Evolutionary conservation across 805 yeast genomes (phyloP).

Genomic region (Candida golubevii): DNA sequence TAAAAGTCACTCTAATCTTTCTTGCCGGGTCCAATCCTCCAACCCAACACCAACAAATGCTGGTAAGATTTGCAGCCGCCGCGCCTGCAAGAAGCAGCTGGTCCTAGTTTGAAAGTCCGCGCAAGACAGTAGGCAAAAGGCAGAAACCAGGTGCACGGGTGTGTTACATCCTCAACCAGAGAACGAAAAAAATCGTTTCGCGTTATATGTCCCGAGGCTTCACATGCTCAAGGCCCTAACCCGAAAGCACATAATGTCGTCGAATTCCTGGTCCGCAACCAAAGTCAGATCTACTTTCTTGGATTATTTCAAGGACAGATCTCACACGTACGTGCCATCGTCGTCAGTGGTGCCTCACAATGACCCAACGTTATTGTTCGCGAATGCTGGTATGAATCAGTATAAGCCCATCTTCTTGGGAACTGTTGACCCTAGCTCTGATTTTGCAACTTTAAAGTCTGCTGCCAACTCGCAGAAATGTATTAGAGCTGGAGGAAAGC

Average conservation of each 20-base stretch:
- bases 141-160: slow-evolving; percentile 5
- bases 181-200: slow-evolving; percentile 6
- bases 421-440: slow-evolving; percentile 92
- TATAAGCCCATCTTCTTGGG: slow-evolving; percentile 97
- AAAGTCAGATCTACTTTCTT: slow-evolving; percentile 81
- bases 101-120: too few species aligned
- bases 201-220: slow-evolving; percentile 1
- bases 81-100: too few species aligned
- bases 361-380: slow-evolving; percentile 93
- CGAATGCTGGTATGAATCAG: slow-evolving; percentile 99
- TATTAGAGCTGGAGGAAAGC: slow-evolving; percentile 99
- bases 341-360: slow-evolving; percentile 96
- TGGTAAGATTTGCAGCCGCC: too few species aligned
- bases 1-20: too few species aligned
- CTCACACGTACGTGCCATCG: slow-evolving; percentile 83
- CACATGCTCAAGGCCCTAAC: slow-evolving; percentile 18
- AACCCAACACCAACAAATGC: too few species aligned
- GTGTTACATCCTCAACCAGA: background rate
- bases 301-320: slow-evolving; percentile 64
- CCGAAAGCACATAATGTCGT: slow-evolving; percentile 16
- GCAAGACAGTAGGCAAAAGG: too few species aligned
- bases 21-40: too few species aligned
- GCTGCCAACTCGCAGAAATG: slow-evolving; percentile 97
- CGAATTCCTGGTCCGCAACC: slow-evolving; percentile 35
- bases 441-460: slow-evolving; percentile 75